Evolutionary conservation across 2,329 filamentous ascomycete species (phyloP), one percentile per base, ranked within the genome.

Genomic region (Metarhizium robertsii): DNA sequence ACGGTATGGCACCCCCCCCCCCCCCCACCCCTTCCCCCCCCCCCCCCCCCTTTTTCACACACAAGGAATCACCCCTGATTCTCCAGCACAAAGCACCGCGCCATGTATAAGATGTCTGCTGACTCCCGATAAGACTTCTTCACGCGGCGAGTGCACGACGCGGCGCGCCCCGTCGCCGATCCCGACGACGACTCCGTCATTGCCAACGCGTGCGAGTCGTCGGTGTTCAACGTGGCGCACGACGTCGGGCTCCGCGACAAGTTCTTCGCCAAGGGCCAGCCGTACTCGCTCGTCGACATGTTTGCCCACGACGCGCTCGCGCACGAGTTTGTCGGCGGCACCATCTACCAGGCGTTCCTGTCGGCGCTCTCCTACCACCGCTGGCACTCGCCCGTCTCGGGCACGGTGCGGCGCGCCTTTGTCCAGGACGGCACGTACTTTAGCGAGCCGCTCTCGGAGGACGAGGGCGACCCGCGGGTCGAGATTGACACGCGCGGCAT

Each of bases 181-280:
- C 79, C 81, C 0, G 74, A 81, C 0, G 77, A 88, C 56, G 67
- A 77, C 61, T 62, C 59, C 11, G 67, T 79, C 56, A 79, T 89
- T 54, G 77, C 73, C 52, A 88, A 86, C 65, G 77, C 80, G 0
- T 88, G 85, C 68, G 85, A 89, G 64, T 84, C 80, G 13, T 77
- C 75, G 45, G 76, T 79, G 0, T 87, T 78, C 68, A 75, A 78
- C 51, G 64, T 84, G 2, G 72, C 70, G 7, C 69, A 67, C 32
- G 61, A 79, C 49, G 79, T 82, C 52, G 74, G 78, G 53, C 71
- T 79, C 1, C 79, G 79, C 20, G 83, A 86, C 62, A 67, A 68
- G 6, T 89, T 89, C 73, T 88, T 84, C 78, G 74, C 84, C 63
- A 90, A 89, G 65, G 78, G 76, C 8, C 84, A 88, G 67, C 83